Evolutionary conservation across 2,329 filamentous ascomycete genomes (phyloP).

Genomic region (Fusarium graminum): DNA sequence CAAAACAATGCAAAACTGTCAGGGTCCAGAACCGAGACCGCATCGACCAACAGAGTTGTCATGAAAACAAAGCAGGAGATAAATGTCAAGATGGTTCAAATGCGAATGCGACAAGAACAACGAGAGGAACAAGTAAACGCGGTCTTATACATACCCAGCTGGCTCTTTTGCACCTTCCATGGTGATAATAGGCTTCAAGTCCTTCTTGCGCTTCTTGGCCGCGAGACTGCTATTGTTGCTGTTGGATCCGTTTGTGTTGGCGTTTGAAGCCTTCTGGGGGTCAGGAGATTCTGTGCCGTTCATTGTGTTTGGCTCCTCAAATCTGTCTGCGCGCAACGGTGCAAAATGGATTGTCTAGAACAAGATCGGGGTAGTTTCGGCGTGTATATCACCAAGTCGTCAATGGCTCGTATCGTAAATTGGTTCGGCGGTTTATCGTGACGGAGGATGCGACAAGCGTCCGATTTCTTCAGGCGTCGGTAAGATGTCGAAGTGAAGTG

Average conservation of each 20-base stretch:
- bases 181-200: slow-evolving; percentile 82
- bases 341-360: slow-evolving; percentile 3
- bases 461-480: slow-evolving; percentile 22
- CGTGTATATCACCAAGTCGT: slow-evolving; percentile 22
- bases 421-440: slow-evolving; percentile 23
- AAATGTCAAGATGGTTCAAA: slow-evolving; percentile 1
- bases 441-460: slow-evolving; percentile 29
- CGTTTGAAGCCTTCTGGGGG: slow-evolving; percentile 50
- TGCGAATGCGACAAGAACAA: slow-evolving; percentile 12
- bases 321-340: slow-evolving; percentile 21
- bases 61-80: slow-evolving; percentile 3
- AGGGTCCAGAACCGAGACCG: slow-evolving; percentile 3
- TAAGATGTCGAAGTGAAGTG: slow-evolving; percentile 34
- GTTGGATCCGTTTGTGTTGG: slow-evolving; percentile 49
- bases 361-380: neutral
- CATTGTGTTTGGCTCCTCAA: slow-evolving; percentile 36
- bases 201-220: slow-evolving; percentile 80
- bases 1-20: slow-evolving; percentile 1
- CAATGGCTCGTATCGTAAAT: slow-evolving; percentile 30
- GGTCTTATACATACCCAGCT: slow-evolving; percentile 54
- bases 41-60: neutral
- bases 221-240: slow-evolving; percentile 48
- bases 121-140: slow-evolving; percentile 4
- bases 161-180: slow-evolving; percentile 65
- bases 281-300: slow-evolving; percentile 51